Percentiles rank a stretch among this genome's conserved stretches.
Conservation (phyloP, 805 yeast genomes). For the Lipomyces kockii region DNA sequence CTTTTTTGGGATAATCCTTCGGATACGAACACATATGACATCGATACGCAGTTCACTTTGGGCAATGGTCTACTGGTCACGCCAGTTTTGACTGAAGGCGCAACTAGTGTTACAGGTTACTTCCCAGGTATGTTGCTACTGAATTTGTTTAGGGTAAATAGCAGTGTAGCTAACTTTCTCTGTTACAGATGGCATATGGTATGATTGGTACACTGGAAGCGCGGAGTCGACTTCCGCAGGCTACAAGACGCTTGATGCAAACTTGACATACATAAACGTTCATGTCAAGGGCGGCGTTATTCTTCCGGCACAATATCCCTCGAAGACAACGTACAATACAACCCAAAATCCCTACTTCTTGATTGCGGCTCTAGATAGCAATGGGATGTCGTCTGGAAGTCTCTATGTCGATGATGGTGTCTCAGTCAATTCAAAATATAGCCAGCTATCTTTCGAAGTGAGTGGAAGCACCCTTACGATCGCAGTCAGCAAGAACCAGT, state of each 20-base stretch:
- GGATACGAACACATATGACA: constrained; percentile 45
- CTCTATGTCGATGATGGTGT: constrained; percentile 80
- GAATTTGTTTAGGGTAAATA: neutral
- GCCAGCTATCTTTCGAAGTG: neutral
- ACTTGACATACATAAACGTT: constrained; percentile 59
- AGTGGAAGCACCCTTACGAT: neutral
- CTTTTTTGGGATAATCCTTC: constrained; percentile 49
- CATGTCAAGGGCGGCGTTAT: constrained; percentile 60
- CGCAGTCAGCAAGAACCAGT: neutral
- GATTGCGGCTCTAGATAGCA: constrained; percentile 56
- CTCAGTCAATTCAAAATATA: constrained; percentile 41
- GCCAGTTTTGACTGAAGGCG: constrained; percentile 49
- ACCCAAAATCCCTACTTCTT: constrained; percentile 74
- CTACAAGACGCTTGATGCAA: constrained; percentile 43
- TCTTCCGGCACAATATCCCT: constrained; percentile 61
- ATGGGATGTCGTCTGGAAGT: constrained; percentile 53
- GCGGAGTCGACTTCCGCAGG: constrained; percentile 46
- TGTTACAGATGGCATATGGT: constrained; percentile 11
- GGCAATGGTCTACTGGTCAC: constrained; percentile 61
- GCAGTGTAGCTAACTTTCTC: too few relatives aligned
- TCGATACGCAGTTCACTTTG: constrained; percentile 74
- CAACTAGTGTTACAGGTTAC: constrained; percentile 45
- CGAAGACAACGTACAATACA: constrained; percentile 59
- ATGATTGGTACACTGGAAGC: constrained; percentile 33
- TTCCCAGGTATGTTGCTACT: constrained; percentile 46